A percentile compares a stretch with the other conserved stretches of the same genome.
These are phyloP conservation scores for Puccinia polysora DNA, from an alignment of 1,284 basidiomycete species.

Conservation along the genomic window DNA sequence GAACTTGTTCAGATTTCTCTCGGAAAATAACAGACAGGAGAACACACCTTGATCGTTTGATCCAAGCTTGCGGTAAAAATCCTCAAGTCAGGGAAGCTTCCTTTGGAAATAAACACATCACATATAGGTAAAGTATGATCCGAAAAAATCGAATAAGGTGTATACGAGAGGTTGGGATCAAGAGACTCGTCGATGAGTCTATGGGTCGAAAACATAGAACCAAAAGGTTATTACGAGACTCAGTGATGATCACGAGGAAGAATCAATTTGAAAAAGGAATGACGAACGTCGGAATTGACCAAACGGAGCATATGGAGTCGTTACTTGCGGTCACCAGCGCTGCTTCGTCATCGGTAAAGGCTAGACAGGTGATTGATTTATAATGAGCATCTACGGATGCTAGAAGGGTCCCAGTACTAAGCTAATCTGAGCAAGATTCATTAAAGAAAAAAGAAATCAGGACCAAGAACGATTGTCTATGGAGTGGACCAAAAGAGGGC, in stretches of 20 bases:
- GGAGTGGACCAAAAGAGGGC: slow-evolving; percentile 5
- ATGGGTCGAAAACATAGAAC: slow-evolving; percentile 13
- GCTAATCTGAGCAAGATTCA: slow-evolving; percentile 57
- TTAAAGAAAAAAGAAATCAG: background rate
- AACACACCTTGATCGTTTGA: slow-evolving; percentile 77
- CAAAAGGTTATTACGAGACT: background rate
- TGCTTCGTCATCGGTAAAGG: slow-evolving; percentile 74
- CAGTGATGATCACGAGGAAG: slow-evolving; percentile 54
- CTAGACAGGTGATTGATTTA: slow-evolving; percentile 73
- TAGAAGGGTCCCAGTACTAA: slow-evolving; percentile 80
- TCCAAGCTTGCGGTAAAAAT: slow-evolving; percentile 78
- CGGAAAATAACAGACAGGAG: background rate
- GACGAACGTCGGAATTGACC: slow-evolving; percentile 75
- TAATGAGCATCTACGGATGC: slow-evolving; percentile 93
- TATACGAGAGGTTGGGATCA: slow-evolving; percentile 55
- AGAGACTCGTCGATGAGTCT: slow-evolving; percentile 16
- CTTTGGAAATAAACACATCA: slow-evolving; percentile 72
- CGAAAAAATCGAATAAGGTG: slow-evolving; percentile 72
- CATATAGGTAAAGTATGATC: slow-evolving; percentile 89
- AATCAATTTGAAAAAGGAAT: slow-evolving; percentile 46
- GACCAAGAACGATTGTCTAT: slow-evolving; percentile 43
- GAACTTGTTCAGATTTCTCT: background rate
- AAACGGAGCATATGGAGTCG: slow-evolving; percentile 80
- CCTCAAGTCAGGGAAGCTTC: slow-evolving; percentile 66
- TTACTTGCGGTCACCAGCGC: slow-evolving; percentile 79